A percentile compares a stretch with the other conserved stretches of the same genome.
Conservation (phyloP, 352 stramenopile species). For the Phytophthora tentaculata region DNA sequence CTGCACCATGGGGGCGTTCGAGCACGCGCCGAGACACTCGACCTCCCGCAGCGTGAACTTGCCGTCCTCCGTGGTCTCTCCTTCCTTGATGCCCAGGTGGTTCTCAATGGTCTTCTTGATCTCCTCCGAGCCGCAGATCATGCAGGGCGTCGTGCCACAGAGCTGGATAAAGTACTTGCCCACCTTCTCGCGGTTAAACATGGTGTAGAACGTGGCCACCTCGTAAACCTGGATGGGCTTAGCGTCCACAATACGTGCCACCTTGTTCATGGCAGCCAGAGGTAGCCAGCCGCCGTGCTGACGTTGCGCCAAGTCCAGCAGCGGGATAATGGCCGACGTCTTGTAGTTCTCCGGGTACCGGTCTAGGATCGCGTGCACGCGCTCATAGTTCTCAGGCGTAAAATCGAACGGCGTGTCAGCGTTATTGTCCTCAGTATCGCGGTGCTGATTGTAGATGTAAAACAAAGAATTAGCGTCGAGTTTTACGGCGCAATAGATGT, state of each 20-base stretch:
- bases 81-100: slow-evolving; percentile 97
- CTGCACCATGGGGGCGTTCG: slow-evolving; percentile 99
- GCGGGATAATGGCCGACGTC: slow-evolving; percentile 97
- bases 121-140: slow-evolving; percentile 99
- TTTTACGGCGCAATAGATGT: neutral
- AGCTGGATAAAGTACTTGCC: slow-evolving; percentile 97
- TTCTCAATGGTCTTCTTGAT: slow-evolving; percentile 99
- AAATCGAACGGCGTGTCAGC: slow-evolving; percentile 97
- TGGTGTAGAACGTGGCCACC: slow-evolving; percentile 99
- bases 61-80: slow-evolving; percentile 84
- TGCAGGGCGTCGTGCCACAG: slow-evolving; percentile 99
- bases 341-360: slow-evolving; percentile 99
- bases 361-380: slow-evolving; percentile 94
- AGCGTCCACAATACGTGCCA: slow-evolving; percentile 97
- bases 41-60: slow-evolving; percentile 97
- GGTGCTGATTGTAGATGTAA: slow-evolving; percentile 76
- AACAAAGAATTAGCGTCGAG: slow-evolving; percentile 1
- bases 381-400: slow-evolving; percentile 97
- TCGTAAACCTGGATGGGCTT: slow-evolving; percentile 98
- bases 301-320: slow-evolving; percentile 97
- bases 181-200: slow-evolving; percentile 98
- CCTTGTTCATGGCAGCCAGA: slow-evolving; percentile 99
- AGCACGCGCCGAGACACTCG: slow-evolving; percentile 98
- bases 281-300: slow-evolving; percentile 98
- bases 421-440: slow-evolving; percentile 97